These are phyloP conservation scores for Debaryomyces nepalensis DNA, from an alignment of 1,139 yeast genomes.

Conservation along the genomic window DNA sequence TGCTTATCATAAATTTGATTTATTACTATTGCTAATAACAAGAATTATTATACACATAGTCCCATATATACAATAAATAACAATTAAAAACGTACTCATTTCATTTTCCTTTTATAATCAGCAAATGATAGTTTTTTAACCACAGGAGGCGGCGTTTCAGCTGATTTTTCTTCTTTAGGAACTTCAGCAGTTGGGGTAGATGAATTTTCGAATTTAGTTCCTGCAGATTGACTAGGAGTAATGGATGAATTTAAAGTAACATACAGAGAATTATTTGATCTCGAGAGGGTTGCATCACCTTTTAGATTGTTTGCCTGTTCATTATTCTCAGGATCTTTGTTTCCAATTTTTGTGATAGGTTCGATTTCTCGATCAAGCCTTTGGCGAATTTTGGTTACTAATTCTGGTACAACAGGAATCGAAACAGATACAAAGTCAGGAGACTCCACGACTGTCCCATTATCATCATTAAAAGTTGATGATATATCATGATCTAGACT, in stretches of 20 bases:
- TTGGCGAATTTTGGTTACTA: conserved; percentile 19
- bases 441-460: conserved; percentile 16
- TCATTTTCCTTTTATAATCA: conserved; percentile 76
- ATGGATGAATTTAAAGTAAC: background rate
- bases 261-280: background rate
- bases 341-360: conserved; percentile 21
- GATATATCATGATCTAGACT: background rate
- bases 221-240: conserved; percentile 11
- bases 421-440: conserved; percentile 19
- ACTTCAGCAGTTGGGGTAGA: conserved; percentile 1
- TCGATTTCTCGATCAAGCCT: conserved; percentile 20
- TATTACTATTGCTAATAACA: too few species aligned
- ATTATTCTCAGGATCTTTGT: conserved; percentile 18
- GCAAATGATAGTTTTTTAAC: conserved; percentile 81
- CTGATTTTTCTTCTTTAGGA: background rate
- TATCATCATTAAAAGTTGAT: conserved; percentile 9
- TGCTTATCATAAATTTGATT: too few species aligned
- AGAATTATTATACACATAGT: too few species aligned
- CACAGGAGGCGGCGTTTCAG: conserved; percentile 28
- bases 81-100: conserved; percentile 23
- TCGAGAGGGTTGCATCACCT: background rate
- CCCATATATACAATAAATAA: too few species aligned
- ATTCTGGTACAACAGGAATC: conserved; percentile 15
- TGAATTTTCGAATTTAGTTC: conserved; percentile 13
- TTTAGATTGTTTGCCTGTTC: background rate